These are phyloP conservation scores for Penicillium corylophilum DNA, from an alignment of 2,329 filamentous ascomycete genomes.

Conservation along the genomic window DNA sequence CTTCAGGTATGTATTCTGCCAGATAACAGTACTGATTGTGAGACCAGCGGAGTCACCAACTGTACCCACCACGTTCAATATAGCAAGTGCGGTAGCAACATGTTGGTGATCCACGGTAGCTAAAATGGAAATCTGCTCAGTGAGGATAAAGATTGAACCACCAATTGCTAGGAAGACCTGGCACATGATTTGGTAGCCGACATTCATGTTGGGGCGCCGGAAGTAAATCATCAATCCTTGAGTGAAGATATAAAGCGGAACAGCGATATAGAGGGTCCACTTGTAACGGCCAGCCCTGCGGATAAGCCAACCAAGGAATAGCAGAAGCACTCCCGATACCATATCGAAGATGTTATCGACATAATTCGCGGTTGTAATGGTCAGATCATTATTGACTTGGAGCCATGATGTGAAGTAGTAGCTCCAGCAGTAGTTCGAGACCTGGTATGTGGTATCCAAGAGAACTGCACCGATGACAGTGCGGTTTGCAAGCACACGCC, in stretches of 20 bases:
- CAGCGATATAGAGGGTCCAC: constrained; percentile 52
- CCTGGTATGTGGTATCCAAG: constrained; percentile 30
- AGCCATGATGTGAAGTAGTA: constrained; percentile 29
- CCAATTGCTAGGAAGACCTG: constrained; percentile 59
- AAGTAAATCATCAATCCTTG: constrained; percentile 59
- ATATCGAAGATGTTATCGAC: constrained; percentile 53
- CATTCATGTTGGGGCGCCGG: constrained; percentile 45
- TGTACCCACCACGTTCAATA: constrained; percentile 56
- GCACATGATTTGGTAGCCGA: constrained; percentile 59
- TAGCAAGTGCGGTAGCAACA: constrained; percentile 55
- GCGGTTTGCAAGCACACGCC: constrained; percentile 30
- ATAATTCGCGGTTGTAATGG: constrained; percentile 34
- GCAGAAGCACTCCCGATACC: constrained; percentile 55
- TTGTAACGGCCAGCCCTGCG: constrained; percentile 56
- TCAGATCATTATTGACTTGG: constrained; percentile 33
- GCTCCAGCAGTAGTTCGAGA: constrained; percentile 33
- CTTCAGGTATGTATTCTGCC: constrained; percentile 56
- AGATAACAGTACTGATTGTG: constrained; percentile 60
- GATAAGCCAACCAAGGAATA: constrained; percentile 54
- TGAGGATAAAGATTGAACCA: constrained; percentile 54
- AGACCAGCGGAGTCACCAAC: constrained; percentile 57
- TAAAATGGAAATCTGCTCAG: constrained; percentile 56
- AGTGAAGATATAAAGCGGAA: constrained; percentile 55
- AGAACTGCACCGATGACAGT: constrained; percentile 32
- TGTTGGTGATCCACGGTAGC: constrained; percentile 57